Percentiles rank a stretch among this genome's conserved stretches.
Conservation (phyloP, 2,329 filamentous ascomycete genomes). For the Iodosphaeria phyllophila region DNA sequence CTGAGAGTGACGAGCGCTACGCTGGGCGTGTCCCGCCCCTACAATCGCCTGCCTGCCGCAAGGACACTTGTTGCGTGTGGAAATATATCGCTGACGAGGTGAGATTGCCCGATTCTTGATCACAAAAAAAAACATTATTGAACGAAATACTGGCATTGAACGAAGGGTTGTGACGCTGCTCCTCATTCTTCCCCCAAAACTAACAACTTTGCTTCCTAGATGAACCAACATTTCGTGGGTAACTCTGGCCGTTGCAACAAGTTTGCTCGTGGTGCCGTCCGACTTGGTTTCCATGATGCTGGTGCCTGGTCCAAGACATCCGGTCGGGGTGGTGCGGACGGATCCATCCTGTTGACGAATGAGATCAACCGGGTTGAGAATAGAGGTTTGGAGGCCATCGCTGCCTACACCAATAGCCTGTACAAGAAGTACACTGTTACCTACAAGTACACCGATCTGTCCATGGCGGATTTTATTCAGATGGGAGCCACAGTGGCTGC, state of each 20-base stretch:
- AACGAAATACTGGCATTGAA: no score
- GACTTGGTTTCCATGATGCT: constrained; percentile 29
- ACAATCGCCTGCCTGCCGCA: constrained; percentile 12
- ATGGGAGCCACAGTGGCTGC: constrained; percentile 30
- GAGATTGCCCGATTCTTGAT: no score
- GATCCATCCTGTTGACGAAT: constrained; percentile 22
- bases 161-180: no score
- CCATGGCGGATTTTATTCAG: constrained; percentile 35
- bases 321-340: constrained; percentile 23
- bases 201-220: no score
- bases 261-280: constrained; percentile 23
- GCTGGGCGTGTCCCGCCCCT: constrained; percentile 5
- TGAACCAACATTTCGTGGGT: constrained; percentile 17
- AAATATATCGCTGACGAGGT: constrained; percentile 22
- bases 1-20: constrained; percentile 7
- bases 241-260: constrained; percentile 21
- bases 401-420: constrained; percentile 17
- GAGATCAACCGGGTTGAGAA: constrained; percentile 22
- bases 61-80: constrained; percentile 26
- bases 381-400: constrained; percentile 25
- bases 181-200: no score
- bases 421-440: constrained; percentile 16
- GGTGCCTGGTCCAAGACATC: constrained; percentile 20
- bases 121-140: no score
- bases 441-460: constrained; percentile 15